Base-by-base conservation (phyloP, 2,329 filamentous ascomycete genomes). In the Leptographium radiaticola region DNA sequence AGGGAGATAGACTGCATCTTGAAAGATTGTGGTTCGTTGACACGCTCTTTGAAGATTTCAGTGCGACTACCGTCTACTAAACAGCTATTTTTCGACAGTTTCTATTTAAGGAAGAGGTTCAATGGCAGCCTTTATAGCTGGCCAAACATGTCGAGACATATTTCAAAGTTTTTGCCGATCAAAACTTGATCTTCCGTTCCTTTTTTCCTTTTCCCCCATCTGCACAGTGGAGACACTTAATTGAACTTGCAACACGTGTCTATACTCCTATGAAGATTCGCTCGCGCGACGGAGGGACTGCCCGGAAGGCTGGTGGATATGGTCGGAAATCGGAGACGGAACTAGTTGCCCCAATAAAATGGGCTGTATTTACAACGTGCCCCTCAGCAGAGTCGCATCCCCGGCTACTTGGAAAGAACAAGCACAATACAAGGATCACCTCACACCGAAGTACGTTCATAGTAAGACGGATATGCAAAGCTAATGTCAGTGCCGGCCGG, bases 321-420 rank as follows among this genome's bases (percentile, higher is more conserved):
- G 15, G 36, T 9, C 49, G 18, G 25, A 6, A 38, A 25, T 15
- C 40, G 31, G 43, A 39, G n/a, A 20, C 42, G 42, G 18, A 8
- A 33, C 10, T 9, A 15, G 16, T 38, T 47, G 6, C 11, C 51
- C 51, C 51, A 52, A 52, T 52, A n/a, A 52, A 16, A 52, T 25
- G 9, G 33, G 36, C 36, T n/a, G 20, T 33, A 52, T 47, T 47
- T 52, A 52, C 51, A 52, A 52, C 51, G 51, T 52, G 51, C 43
- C 36, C 36, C 36, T 7, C 36, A 38, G 6, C 36, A 38, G 36
- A 38, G 36, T 38, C 7, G 36, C 36, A 38, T 38, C 36, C 4
- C 36, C 36, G 36, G 36, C 36, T 38, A 38, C 7, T 38, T 38
- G 36, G 36, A 7, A 38, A 4, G 36, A 38, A 38, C 36, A 38